Percentiles rank a stretch among this genome's conserved stretches.
phyloP scores from a whole-genome alignment of 805 yeast genomes.

The Starmerella stigmatis region DNA sequence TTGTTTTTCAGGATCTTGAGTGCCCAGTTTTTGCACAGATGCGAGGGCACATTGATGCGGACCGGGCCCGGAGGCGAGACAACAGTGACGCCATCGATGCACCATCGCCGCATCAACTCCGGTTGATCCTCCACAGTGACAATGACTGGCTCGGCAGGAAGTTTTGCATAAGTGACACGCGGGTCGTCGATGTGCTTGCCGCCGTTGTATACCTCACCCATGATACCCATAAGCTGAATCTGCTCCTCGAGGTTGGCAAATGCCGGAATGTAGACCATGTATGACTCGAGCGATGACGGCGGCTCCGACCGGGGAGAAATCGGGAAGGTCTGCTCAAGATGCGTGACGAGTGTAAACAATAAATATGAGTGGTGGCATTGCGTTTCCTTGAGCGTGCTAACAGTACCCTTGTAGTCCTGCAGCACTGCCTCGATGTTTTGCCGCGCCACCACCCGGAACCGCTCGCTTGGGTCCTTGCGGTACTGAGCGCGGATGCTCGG shows the following conservation, averaged over 20 bases:
- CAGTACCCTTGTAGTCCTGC: conserved; percentile 43
- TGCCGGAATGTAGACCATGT: conserved; percentile 39
- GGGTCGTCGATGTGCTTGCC: conserved; percentile 45
- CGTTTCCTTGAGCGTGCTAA: conserved; percentile 15
- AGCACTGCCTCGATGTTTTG: conserved; percentile 39
- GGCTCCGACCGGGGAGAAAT: conserved; percentile 53
- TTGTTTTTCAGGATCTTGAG: conserved; percentile 12
- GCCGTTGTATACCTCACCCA: conserved; percentile 45
- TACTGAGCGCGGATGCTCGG: conserved; percentile 59
- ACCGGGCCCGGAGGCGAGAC: conserved; percentile 25
- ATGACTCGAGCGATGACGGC: conserved; percentile 34
- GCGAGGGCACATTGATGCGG: conserved; percentile 20
- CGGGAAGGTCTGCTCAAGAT: conserved; percentile 49
- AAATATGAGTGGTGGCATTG: conserved; percentile 43
- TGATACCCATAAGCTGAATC: conserved; percentile 41
- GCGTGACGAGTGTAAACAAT: conserved; percentile 44
- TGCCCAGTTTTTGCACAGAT: conserved; percentile 27
- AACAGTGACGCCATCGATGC: conserved; percentile 56
- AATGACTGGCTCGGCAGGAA: conserved; percentile 22
- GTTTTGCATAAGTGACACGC: conserved; percentile 39
- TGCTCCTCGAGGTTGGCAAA: conserved; percentile 13
- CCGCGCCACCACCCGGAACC: conserved; percentile 63
- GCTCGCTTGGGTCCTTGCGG: conserved; percentile 34
- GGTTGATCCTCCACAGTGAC: conserved; percentile 27
- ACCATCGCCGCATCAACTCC: conserved; percentile 40